These are phyloP conservation scores for Odontarrhena argentea DNA, from an alignment of 345 rosid species.

Conservation along the genomic window DNA sequence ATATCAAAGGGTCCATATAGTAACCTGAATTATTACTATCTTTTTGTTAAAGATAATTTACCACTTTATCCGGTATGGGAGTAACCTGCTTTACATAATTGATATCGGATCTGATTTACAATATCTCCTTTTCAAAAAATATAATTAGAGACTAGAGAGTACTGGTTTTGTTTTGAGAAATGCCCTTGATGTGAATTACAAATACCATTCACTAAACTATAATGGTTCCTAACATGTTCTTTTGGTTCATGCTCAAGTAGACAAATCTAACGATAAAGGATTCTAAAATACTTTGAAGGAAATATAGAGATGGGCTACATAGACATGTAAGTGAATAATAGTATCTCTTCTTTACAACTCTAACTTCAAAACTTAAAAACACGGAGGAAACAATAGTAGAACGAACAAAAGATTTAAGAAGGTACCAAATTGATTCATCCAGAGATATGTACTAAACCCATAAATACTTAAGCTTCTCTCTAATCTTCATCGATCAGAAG, in stretches of 20 bases:
- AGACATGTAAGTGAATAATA: conserved; percentile 25
- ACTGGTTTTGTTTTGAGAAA: conserved; percentile 20
- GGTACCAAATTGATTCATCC: conserved; percentile 29
- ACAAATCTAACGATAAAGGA: neutral
- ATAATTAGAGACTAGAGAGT: conserved; percentile 17
- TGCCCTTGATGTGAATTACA: conserved; percentile 28
- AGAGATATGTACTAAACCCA: conserved; percentile 39
- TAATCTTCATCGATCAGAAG: conserved; percentile 31
- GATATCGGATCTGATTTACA: conserved; percentile 25
- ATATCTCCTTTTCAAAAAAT: conserved; percentile 17
- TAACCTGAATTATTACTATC: conserved; percentile 31
- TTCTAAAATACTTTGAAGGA: conserved; percentile 15
- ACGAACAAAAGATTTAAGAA: conserved; percentile 29
- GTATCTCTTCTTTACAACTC: conserved; percentile 33
- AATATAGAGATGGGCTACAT: conserved; percentile 29
- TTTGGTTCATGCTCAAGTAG: conserved; percentile 12
- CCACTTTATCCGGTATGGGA: conserved; percentile 16
- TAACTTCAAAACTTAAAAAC: conserved; percentile 33
- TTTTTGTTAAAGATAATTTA: conserved; percentile 5
- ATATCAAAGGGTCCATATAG: conserved; percentile 31
- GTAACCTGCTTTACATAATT: conserved; percentile 26
- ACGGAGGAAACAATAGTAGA: conserved; percentile 9
- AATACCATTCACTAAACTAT: conserved; percentile 11
- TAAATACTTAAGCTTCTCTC: conserved; percentile 23
- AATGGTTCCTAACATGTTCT: conserved; percentile 16